phyloP scores from a whole-genome alignment of 1,139 yeast species.

The Pichia sp. region DNA sequence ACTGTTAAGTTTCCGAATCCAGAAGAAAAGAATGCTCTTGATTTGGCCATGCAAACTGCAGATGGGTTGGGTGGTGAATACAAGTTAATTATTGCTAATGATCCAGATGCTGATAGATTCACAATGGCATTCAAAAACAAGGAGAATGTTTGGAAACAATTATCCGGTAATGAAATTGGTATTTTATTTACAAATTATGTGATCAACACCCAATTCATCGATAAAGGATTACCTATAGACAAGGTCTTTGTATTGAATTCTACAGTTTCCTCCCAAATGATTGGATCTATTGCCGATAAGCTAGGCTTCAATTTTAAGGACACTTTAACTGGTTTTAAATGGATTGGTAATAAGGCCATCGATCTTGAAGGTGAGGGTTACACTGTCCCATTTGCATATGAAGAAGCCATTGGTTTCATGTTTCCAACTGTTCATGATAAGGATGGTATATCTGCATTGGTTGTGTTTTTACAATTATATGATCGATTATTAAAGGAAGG shows the following conservation, averaged over 20 bases:
- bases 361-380: conserved; percentile 64
- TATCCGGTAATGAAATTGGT: conserved; percentile 93
- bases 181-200: conserved; percentile 72
- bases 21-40: conserved; percentile 90
- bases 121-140: conserved; percentile 62
- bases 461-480: conserved; percentile 74
- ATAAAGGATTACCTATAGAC: conserved; percentile 22
- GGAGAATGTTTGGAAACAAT: conserved; percentile 61
- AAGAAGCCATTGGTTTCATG: conserved; percentile 97
- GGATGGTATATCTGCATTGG: conserved; percentile 86
- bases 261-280: conserved; percentile 86
- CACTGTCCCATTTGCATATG: conserved; percentile 84
- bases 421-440: conserved; percentile 84
- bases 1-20: conserved; percentile 94
- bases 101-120: conserved; percentile 96
- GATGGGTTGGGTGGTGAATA: conserved; percentile 38
- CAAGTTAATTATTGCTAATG: conserved; percentile 76
- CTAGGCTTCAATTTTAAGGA: conserved; percentile 69
- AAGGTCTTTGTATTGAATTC: conserved; percentile 74
- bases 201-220: conserved; percentile 32
- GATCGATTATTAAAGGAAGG: conserved; percentile 43
- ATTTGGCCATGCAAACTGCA: conserved; percentile 61
- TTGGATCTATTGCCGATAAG: conserved; percentile 63
- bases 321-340: conserved; percentile 93
- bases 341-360: conserved; percentile 93